A percentile compares a stretch with the other conserved stretches of the same genome.
These are phyloP conservation scores for Ambrosia trifida DNA, from an alignment of 129 eudicot genomes.

Conservation along the genomic window DNA sequence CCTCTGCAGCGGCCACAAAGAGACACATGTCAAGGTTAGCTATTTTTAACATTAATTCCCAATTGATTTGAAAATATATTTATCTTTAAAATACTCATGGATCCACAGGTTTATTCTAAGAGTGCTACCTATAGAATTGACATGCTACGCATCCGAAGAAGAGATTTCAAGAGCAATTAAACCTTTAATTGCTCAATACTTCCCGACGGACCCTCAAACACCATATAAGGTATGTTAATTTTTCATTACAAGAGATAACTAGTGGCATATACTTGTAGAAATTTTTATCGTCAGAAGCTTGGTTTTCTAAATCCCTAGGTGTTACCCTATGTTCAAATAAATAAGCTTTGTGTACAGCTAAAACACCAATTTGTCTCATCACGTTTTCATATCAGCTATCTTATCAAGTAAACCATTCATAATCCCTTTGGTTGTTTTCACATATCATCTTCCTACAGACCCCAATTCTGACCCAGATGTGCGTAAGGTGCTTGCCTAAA, in stretches of 20 bases:
- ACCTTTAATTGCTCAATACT: constrained; percentile 67
- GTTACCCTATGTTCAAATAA: too few relatives aligned
- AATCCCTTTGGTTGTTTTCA: too few relatives aligned
- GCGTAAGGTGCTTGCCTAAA: too few relatives aligned
- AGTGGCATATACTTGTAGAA: background rate
- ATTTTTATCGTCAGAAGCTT: background rate
- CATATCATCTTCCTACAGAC: too few relatives aligned
- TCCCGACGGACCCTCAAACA: constrained; percentile 67
- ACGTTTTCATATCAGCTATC: too few relatives aligned
- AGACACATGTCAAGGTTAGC: constrained; percentile 80
- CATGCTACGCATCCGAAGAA: constrained; percentile 95
- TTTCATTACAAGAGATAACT: background rate
- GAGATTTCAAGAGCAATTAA: constrained; percentile 80
- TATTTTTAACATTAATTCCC: background rate
- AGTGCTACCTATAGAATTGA: constrained; percentile 76
- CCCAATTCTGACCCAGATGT: too few relatives aligned
- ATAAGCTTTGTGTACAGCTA: too few relatives aligned
- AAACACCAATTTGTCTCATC: too few relatives aligned
- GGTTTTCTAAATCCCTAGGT: too few relatives aligned
- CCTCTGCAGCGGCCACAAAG: constrained; percentile 64
- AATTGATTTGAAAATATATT: background rate
- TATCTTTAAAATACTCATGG: constrained; percentile 8
- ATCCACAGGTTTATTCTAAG: constrained; percentile 75
- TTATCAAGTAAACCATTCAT: too few relatives aligned
- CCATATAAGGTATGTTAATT: constrained; percentile 62